A percentile compares a stretch with the other conserved stretches of the same genome.
These are phyloP conservation scores for Corallochytrium limacisporum DNA, from an alignment of 78 protist species.

Conservation along the genomic window DNA sequence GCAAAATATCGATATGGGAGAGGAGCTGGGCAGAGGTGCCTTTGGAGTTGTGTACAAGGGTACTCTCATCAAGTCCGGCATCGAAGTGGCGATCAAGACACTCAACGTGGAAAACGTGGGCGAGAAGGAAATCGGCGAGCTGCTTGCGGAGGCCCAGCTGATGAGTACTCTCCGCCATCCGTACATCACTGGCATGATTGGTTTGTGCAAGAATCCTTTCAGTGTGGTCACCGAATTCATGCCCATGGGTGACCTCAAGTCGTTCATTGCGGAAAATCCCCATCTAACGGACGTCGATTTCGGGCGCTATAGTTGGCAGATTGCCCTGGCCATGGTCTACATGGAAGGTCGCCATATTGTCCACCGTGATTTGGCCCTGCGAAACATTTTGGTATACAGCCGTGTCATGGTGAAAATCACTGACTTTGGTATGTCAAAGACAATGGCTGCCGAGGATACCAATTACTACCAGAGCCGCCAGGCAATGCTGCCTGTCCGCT, in stretches of 20 bases:
- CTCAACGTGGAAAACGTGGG: conserved; percentile 1
- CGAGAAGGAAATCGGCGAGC: not conserved
- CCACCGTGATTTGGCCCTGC: not conserved
- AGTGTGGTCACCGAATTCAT: not conserved
- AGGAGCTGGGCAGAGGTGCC: conserved; percentile 1
- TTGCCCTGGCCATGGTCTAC: not conserved
- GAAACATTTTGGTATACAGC: not conserved
- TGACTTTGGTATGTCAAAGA: conserved; percentile 4
- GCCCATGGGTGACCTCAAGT: conserved; percentile 3
- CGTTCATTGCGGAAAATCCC: not conserved
- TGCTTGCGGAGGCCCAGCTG: conserved; percentile 3
- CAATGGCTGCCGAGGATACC: not conserved
- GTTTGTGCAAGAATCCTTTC: too few species aligned
- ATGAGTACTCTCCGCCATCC: conserved; percentile 1
- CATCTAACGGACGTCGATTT: not conserved
- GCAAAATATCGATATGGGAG: too few species aligned
- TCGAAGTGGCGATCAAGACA: conserved; percentile 9
- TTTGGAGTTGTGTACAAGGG: conserved; percentile 21
- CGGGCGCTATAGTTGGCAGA: not conserved
- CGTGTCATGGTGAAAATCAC: not conserved
- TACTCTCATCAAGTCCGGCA: not conserved
- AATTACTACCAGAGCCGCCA: not conserved
- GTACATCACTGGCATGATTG: not conserved
- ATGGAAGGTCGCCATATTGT: not conserved
- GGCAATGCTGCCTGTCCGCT: not conserved